phyloP scores from a whole-genome alignment of 139 green algal genomes.

The Chlorella ohadii region DNA sequence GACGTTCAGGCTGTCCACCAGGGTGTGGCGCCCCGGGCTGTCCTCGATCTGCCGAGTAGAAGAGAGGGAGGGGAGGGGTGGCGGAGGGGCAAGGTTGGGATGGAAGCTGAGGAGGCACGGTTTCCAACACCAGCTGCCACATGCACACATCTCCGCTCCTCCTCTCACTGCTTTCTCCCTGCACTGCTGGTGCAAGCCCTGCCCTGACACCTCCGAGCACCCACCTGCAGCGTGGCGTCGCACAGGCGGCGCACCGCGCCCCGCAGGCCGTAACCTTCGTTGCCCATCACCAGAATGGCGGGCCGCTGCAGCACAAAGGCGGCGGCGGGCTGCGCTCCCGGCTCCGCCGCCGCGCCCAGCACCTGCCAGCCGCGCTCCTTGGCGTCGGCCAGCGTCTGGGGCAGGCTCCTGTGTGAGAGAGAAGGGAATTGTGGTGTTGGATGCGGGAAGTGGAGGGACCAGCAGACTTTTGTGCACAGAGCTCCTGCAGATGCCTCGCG shows the following conservation, averaged over 20 bases:
- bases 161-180: too few relatives aligned
- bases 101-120: not conserved
- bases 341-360: slow-evolving; percentile 74
- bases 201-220: too few relatives aligned
- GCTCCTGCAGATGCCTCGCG: too few relatives aligned
- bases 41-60: slow-evolving; percentile 6
- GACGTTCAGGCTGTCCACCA: slow-evolving; percentile 94
- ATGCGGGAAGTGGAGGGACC: too few relatives aligned
- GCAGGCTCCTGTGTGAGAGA: slow-evolving; percentile 76
- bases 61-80: not conserved
- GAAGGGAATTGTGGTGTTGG: too few relatives aligned
- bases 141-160: too few relatives aligned
- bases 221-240: slow-evolving; percentile 41
- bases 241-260: slow-evolving; percentile 66
- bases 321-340: slow-evolving; percentile 41
- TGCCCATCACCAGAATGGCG: slow-evolving; percentile 93
- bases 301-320: slow-evolving; percentile 58
- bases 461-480: too few relatives aligned
- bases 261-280: slow-evolving; percentile 83
- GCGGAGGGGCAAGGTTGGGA: too few relatives aligned
- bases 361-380: slow-evolving; percentile 67
- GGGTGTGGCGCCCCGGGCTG: not conserved
- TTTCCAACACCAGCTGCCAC: too few relatives aligned
- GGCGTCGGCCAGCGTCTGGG: slow-evolving; percentile 74
- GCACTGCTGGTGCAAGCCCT: too few relatives aligned